These are phyloP conservation scores for Fusarium tupiense DNA, from an alignment of 2,329 filamentous ascomycete species.

Conservation along the genomic window DNA sequence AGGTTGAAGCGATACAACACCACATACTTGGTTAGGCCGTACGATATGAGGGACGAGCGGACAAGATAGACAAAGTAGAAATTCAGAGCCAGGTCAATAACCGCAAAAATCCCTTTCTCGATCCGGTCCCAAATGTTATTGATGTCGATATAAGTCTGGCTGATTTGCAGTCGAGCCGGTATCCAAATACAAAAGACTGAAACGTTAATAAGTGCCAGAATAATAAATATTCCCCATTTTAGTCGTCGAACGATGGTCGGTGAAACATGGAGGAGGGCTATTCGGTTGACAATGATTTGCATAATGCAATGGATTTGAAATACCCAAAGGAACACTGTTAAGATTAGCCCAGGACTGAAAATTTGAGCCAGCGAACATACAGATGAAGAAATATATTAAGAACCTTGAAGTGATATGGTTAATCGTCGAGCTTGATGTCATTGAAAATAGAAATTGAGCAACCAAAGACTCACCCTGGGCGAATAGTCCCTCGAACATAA, in stretches of 20 bases:
- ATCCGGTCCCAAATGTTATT: slow-evolving; percentile 61
- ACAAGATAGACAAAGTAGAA: slow-evolving; percentile 58
- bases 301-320: slow-evolving; percentile 56
- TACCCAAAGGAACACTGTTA: slow-evolving; percentile 44
- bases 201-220: slow-evolving; percentile 58
- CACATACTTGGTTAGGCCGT: slow-evolving; percentile 60
- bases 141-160: slow-evolving; percentile 50
- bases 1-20: slow-evolving; percentile 53
- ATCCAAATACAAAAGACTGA: slow-evolving; percentile 63
- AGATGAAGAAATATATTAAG: slow-evolving; percentile 35
- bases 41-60: slow-evolving; percentile 55
- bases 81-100: slow-evolving; percentile 58
- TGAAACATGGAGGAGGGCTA: slow-evolving; percentile 56
- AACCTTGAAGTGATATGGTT: slow-evolving; percentile 41
- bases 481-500: slow-evolving; percentile 47
- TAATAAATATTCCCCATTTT: slow-evolving; percentile 54
- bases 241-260: slow-evolving; percentile 49
- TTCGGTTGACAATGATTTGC: slow-evolving; percentile 63
- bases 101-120: slow-evolving; percentile 58
- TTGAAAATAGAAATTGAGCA: neutral
- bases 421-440: neutral
- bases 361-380: slow-evolving; percentile 7
- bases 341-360: slow-evolving; percentile 17
- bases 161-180: slow-evolving; percentile 56
- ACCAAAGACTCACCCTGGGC: slow-evolving; percentile 30